These are phyloP conservation scores for Meyerozyma elateridarum DNA, from an alignment of 1,139 yeast species.

Conservation along the genomic window DNA sequence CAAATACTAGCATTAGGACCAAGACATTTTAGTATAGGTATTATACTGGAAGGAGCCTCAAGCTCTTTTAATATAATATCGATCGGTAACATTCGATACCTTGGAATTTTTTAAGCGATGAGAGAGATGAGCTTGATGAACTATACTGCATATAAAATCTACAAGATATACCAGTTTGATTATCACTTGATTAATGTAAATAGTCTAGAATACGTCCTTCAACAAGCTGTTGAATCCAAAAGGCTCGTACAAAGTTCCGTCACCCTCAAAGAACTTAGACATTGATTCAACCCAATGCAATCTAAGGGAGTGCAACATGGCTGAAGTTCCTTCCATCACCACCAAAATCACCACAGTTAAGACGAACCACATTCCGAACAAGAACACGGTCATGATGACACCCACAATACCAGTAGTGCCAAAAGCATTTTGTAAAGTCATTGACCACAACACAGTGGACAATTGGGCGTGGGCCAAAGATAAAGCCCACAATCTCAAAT, in stretches of 20 bases:
- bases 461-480: constrained; percentile 77
- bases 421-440: constrained; percentile 64
- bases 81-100: too few relatives aligned
- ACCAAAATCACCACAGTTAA: constrained; percentile 71
- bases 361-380: constrained; percentile 77
- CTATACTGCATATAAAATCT: too few relatives aligned
- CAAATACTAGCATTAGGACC: constrained; percentile 28
- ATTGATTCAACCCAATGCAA: constrained; percentile 86
- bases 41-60: constrained; percentile 31
- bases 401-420: constrained; percentile 48
- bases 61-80: constrained; percentile 29
- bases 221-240: constrained; percentile 49
- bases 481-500: constrained; percentile 73
- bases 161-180: too few relatives aligned
- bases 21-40: constrained; percentile 30
- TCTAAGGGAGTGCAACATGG: constrained; percentile 80
- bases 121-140: too few relatives aligned
- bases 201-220: constrained; percentile 22
- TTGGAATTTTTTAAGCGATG: too few relatives aligned
- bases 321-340: constrained; percentile 83
- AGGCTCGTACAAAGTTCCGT: constrained; percentile 68
- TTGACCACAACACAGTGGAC: constrained; percentile 70
- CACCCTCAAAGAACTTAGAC: constrained; percentile 84
- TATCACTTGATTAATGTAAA: too few relatives aligned
- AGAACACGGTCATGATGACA: constrained; percentile 47